Conservation (phyloP, 1,284 basidiomycete species). For the Retiboletus fuscus region DNA sequence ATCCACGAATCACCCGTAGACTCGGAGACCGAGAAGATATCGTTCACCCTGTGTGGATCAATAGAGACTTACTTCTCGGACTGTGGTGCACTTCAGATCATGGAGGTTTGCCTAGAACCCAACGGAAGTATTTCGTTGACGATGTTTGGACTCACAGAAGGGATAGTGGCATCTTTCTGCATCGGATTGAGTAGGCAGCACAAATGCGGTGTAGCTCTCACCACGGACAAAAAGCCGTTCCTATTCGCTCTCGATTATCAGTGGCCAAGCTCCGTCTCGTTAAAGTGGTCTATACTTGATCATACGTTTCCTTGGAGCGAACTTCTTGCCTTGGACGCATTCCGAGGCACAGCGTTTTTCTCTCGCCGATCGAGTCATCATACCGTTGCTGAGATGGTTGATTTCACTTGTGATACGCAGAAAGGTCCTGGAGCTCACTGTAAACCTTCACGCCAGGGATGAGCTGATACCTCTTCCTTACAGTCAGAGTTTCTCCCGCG, state of each 20-base stretch:
- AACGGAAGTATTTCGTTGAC: conserved; percentile 10
- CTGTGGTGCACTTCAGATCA: background rate
- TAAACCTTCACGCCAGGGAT: no score
- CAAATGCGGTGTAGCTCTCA: conserved; percentile 9
- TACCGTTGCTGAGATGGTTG: conserved; percentile 4
- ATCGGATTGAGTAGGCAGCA: conserved; percentile 4
- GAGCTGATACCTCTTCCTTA: no score
- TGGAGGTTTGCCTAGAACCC: background rate
- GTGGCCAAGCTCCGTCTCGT: conserved; percentile 6
- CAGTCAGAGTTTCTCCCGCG: no score
- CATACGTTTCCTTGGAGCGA: conserved; percentile 8
- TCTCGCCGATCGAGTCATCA: conserved; percentile 1
- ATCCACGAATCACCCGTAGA: background rate
- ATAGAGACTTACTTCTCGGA: background rate
- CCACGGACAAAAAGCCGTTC: background rate
- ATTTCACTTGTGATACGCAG: no score
- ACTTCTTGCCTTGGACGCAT: conserved; percentile 6
- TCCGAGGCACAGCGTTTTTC: conserved; percentile 17
- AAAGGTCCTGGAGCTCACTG: no score
- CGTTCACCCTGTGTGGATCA: background rate
- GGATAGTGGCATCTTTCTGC: conserved; percentile 10
- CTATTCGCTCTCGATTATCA: conserved; percentile 18
- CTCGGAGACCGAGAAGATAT: background rate
- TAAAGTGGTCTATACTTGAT: conserved; percentile 15
- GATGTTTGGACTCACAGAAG: background rate